Base-by-base conservation (phyloP, 2,329 filamentous ascomycete genomes). In the Diaporthe citriasiana region DNA sequence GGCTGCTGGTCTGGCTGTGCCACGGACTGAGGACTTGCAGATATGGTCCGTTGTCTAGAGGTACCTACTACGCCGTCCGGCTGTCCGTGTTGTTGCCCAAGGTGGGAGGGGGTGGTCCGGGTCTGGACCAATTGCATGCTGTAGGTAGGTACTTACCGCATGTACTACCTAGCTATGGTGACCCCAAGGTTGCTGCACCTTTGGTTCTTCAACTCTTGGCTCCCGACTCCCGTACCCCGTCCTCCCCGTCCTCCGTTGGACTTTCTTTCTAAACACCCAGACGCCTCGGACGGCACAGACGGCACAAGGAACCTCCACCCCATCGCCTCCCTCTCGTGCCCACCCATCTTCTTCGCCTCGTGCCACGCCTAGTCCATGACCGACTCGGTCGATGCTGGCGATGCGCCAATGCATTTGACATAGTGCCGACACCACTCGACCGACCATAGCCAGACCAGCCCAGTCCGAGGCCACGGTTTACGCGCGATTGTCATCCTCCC, bases 381-480 rank as follows among this genome's bases (percentile, higher is more conserved):
- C 72, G 45, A 27, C 40, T 55, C 27, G 66, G 72, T 71, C 45
- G 47, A 73, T 63, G 65, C 56, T 47, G 66, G 66, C 60, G 45
- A 65, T 56, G 56, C 66, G 50, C 68, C 66, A 66, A 74, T 74
- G 73, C 60, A 53, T 53, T 68, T 66, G 40, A 66, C 38, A 59
- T 72, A 74, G 69, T 45, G 47, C 30, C 51, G 50, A 55, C 30
- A 22, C 45, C 45, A 12, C 47, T 55, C 51, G 59, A 68, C 59
- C 53, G 56, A 38, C 22, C 69, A 60, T 19, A 57, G 40, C 47
- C 45, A 19, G 15, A 30, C 30, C 45, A 66, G n/a, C 19, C 45
- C 63, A 66, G 45, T 40, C 63, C 63, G 33, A 45, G 45, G 45
- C 50, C 17, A 51, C 63, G 57, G 38, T 63, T 30, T 5, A 45